Evolutionary conservation across 192 early-diverging fungal species (phyloP).

Genomic region (Mortierella alpina): DNA sequence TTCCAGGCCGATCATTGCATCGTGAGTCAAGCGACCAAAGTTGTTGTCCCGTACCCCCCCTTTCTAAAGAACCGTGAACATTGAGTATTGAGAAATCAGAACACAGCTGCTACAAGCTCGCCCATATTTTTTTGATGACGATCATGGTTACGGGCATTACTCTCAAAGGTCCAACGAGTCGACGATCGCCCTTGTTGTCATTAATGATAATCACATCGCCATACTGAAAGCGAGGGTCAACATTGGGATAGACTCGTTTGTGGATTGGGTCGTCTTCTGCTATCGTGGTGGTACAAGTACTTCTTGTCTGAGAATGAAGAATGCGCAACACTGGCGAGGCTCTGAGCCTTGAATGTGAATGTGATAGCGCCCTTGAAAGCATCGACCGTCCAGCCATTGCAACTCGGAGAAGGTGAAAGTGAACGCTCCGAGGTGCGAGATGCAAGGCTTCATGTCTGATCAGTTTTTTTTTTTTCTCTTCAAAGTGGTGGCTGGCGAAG

Average conservation of each 20-base stretch:
- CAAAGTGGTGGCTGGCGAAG: no score
- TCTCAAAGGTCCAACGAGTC: slow-evolving; percentile 28
- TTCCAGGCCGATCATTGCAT: slow-evolving; percentile 24
- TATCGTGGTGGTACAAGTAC: no score
- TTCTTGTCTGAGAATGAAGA: no score
- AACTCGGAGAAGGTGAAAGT: no score
- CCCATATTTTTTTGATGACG: neutral
- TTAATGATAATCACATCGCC: slow-evolving; percentile 43
- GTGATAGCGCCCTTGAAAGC: no score
- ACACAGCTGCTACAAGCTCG: neutral
- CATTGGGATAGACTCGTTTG: neutral
- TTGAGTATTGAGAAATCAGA: neutral
- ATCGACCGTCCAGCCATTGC: no score
- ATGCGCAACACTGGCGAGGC: no score
- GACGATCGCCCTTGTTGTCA: slow-evolving; percentile 31
- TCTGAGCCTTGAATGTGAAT: no score
- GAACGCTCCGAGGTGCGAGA: no score
- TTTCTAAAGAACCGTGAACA: neutral
- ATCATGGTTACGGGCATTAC: neutral
- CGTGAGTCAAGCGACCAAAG: slow-evolving; percentile 29
- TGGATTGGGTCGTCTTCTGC: no score
- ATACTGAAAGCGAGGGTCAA: slow-evolving; percentile 33
- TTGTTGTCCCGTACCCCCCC: slow-evolving; percentile 20
- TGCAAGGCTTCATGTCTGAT: no score
- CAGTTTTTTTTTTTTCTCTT: neutral